Evolutionary conservation across 345 rosid genomes (phyloP).

Genomic region (Aquilaria yunnanensis): DNA sequence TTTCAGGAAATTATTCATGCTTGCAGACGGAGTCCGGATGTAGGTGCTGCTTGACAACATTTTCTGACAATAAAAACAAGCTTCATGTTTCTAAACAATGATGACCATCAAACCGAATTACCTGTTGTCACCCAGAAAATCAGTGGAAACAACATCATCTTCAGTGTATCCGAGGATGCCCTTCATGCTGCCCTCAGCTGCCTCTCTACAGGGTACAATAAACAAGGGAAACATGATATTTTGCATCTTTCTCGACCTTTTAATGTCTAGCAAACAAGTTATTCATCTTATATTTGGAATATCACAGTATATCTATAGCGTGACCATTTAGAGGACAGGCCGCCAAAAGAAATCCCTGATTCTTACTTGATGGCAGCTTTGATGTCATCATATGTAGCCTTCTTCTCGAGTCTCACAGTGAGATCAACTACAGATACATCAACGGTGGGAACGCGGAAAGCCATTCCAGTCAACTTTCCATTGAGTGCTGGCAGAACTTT

Average conservation of each 20-base stretch:
- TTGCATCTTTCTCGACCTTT: no score
- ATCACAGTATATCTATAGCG: neutral
- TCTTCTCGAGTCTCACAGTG: slow-evolving; percentile 58
- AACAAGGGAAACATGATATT: neutral
- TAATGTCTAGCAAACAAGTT: neutral
- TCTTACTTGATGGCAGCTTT: slow-evolving; percentile 55
- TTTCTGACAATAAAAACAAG: neutral
- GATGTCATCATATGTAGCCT: slow-evolving; percentile 49
- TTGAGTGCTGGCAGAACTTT: slow-evolving; percentile 55
- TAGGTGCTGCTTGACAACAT: no score
- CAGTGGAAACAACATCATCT: slow-evolving; percentile 55
- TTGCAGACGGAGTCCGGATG: no score
- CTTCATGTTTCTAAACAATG: neutral
- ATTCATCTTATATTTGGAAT: neutral
- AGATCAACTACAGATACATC: slow-evolving; percentile 77
- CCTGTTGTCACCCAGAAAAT: slow-evolving; percentile 64
- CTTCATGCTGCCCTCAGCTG: slow-evolving; percentile 45
- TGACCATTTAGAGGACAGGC: neutral
- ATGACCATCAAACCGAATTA: slow-evolving; percentile 2
- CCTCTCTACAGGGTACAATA: slow-evolving; percentile 31
- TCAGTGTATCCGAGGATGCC: slow-evolving; percentile 66
- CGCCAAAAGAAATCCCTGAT: neutral
- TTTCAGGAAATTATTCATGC: no score
- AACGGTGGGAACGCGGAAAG: slow-evolving; percentile 69
- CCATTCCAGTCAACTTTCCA: slow-evolving; percentile 67